These are phyloP conservation scores for Venturia aucupariae DNA, from an alignment of 2,329 filamentous ascomycete genomes.

Conservation along the genomic window DNA sequence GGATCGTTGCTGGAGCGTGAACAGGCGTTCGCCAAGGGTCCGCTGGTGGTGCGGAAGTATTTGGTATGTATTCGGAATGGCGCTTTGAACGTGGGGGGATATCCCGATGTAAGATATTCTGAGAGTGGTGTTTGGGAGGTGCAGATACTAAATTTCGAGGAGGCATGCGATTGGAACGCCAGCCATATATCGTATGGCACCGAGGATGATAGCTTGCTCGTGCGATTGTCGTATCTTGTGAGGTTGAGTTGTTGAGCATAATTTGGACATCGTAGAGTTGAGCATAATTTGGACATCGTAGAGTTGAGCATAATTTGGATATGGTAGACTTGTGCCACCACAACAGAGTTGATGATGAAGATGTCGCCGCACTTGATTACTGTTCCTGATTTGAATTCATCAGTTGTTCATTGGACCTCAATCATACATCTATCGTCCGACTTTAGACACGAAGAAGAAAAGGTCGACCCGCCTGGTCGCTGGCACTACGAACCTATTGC, in stretches of 20 bases:
- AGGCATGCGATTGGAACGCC: background rate
- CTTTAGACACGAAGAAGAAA: background rate
- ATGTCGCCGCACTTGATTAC: background rate
- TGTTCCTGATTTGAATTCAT: background rate
- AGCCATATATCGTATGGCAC: background rate
- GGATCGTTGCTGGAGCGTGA: background rate
- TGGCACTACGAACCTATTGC: background rate
- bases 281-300: background rate
- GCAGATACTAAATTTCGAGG: background rate
- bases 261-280: too few species aligned
- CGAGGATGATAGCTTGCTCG: background rate
- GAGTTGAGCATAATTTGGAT: background rate
- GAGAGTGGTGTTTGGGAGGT: background rate
- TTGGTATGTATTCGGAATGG: background rate
- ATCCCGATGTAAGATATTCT: background rate
- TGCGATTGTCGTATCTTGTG: background rate
- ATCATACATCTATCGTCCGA: background rate
- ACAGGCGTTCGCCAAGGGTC: background rate
- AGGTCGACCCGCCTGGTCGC: background rate
- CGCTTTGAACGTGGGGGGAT: background rate
- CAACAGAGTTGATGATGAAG: background rate
- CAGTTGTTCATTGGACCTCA: background rate
- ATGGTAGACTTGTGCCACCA: background rate
- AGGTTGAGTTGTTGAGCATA: background rate
- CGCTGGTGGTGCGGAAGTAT: background rate